phyloP scores from a whole-genome alignment of 441 rosid species.

The Corymbia calophylla region DNA sequence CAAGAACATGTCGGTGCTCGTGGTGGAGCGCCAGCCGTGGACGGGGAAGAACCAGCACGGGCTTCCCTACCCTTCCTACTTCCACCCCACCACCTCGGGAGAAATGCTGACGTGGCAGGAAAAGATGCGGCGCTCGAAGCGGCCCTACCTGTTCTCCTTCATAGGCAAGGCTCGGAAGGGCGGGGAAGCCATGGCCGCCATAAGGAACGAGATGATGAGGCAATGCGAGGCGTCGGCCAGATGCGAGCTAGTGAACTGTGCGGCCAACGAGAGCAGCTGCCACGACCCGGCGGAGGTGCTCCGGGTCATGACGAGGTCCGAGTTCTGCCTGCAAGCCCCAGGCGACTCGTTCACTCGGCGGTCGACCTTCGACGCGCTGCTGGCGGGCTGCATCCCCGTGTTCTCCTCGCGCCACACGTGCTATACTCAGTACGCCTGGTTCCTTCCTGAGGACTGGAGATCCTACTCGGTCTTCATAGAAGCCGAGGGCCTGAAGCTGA shows the following conservation, averaged over 20 bases:
- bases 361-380: constrained; percentile 37
- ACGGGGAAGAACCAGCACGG: constrained; percentile 27
- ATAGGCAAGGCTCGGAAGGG: constrained; percentile 41
- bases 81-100: constrained; percentile 32
- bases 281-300: constrained; percentile 25
- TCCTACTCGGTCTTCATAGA: constrained; percentile 38
- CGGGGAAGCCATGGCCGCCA: constrained; percentile 16
- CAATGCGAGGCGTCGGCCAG: constrained; percentile 31
- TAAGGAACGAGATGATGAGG: constrained; percentile 34
- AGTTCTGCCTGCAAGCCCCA: constrained; percentile 45
- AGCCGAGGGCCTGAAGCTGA: neutral
- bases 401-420: constrained; percentile 44
- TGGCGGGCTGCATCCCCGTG: constrained; percentile 54
- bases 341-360: constrained; percentile 50
- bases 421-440: constrained; percentile 46
- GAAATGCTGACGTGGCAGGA: constrained; percentile 40
- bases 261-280: constrained; percentile 15
- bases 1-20: constrained; percentile 44
- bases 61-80: constrained; percentile 53
- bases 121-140: constrained; percentile 5
- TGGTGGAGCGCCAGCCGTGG: constrained; percentile 48
- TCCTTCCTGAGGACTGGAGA: constrained; percentile 19
- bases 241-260: constrained; percentile 29
- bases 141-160: constrained; percentile 42
- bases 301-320: constrained; percentile 25